Evolutionary conservation across 441 rosid genomes (phyloP).

Genomic region (Theobroma grandiflorum): DNA sequence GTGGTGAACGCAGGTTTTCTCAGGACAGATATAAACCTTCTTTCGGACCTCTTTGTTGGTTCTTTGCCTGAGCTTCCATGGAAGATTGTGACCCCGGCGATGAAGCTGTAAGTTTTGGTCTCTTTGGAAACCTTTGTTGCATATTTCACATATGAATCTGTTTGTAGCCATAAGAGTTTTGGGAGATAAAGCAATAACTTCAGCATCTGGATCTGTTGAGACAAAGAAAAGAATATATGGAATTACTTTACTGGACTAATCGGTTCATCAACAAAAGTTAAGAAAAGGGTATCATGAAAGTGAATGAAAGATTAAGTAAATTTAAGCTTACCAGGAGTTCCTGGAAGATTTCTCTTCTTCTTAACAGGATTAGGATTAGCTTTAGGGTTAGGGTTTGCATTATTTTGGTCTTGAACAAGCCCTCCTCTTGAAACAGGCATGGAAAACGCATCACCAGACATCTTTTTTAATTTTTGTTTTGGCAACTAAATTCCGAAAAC

Average conservation of each 20-base stretch:
- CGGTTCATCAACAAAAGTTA: not conserved
- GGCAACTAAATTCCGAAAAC: constrained; percentile 35
- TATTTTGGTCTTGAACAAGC: constrained; percentile 58
- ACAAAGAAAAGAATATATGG: not conserved
- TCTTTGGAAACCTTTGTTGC: constrained; percentile 69
- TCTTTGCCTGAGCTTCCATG: constrained; percentile 61
- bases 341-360: constrained; percentile 75
- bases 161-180: constrained; percentile 65
- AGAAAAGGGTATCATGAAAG: not conserved
- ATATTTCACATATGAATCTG: constrained; percentile 63
- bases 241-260: not conserved
- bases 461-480: constrained; percentile 31
- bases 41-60: constrained; percentile 51
- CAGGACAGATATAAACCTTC: constrained; percentile 61
- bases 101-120: constrained; percentile 70
- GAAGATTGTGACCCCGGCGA: constrained; percentile 62
- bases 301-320: not conserved
- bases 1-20: constrained; percentile 56
- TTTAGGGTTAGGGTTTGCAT: constrained; percentile 66
- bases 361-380: constrained; percentile 46
- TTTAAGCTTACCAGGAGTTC: constrained; percentile 60
- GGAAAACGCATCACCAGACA: constrained; percentile 77
- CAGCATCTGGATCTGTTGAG: constrained; percentile 50
- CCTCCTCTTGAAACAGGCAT: constrained; percentile 56
- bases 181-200: constrained; percentile 61